Evolutionary conservation across 352 stramenopile genomes (phyloP).

Genomic region (Poterioochromonas sp.): DNA sequence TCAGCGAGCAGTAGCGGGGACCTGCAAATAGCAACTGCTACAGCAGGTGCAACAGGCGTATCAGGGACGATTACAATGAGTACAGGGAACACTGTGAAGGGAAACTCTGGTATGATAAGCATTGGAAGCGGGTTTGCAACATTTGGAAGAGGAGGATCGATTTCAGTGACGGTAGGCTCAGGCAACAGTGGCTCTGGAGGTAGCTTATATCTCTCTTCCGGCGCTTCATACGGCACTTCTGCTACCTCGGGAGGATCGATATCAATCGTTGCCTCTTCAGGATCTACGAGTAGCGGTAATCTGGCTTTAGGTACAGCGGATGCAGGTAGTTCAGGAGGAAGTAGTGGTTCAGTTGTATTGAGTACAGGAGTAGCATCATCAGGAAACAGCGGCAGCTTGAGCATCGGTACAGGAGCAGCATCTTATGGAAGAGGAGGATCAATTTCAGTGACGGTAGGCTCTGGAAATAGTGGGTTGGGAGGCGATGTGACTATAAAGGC

Average conservation of each 20-base stretch:
- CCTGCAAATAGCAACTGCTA: too few relatives aligned
- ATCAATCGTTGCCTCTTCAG: neutral
- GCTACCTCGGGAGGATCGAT: neutral
- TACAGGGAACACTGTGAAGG: neutral
- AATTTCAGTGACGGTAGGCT: neutral
- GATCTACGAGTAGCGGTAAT: neutral
- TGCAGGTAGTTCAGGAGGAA: neutral
- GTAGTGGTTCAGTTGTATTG: too few relatives aligned
- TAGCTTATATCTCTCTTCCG: neutral
- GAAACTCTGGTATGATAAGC: neutral
- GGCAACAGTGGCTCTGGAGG: neutral
- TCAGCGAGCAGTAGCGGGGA: too few relatives aligned
- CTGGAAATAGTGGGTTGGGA: neutral
- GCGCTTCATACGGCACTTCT: neutral
- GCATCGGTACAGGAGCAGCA: too few relatives aligned
- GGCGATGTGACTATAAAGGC: constrained; percentile 5
- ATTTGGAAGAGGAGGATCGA: neutral
- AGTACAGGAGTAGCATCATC: too few relatives aligned
- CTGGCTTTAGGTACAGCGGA: neutral
- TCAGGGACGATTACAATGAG: neutral
- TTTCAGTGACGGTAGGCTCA: neutral
- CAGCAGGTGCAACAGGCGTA: too few relatives aligned
- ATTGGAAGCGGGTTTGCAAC: neutral
- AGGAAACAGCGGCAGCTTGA: too few relatives aligned
- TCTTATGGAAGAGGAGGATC: neutral